phyloP scores from a whole-genome alignment of 176 grass and related monocot species.

The Pontederia paniculata region DNA sequence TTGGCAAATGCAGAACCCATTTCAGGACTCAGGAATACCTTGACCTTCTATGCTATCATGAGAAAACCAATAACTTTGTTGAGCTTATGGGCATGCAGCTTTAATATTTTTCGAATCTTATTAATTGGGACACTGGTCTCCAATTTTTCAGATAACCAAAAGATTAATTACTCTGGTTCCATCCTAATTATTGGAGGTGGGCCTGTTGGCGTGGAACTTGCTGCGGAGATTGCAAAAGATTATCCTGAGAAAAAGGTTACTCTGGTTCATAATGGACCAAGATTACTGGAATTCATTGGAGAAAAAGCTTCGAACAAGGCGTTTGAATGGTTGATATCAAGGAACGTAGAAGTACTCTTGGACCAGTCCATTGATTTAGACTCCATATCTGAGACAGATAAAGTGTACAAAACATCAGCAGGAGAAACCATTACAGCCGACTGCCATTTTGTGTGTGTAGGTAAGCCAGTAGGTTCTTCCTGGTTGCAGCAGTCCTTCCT shows the following conservation, averaged over 20 bases:
- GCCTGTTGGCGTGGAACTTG: slow-evolving; percentile 53
- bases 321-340: slow-evolving; percentile 53
- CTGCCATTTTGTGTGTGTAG: slow-evolving; percentile 39
- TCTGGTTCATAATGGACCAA: slow-evolving; percentile 37
- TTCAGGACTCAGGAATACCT: no score
- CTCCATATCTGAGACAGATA: not conserved
- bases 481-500: slow-evolving; percentile 38
- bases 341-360: slow-evolving; percentile 49
- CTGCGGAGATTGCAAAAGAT: slow-evolving; percentile 39
- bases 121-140: no score
- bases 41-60: no score
- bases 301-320: slow-evolving; percentile 38
- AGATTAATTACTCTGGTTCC: slow-evolving; percentile 24
- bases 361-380: slow-evolving; percentile 44
- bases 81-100: no score
- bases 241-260: slow-evolving; percentile 51
- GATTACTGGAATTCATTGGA: slow-evolving; percentile 42
- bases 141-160: slow-evolving; percentile 22
- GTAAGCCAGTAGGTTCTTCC: slow-evolving; percentile 23
- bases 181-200: slow-evolving; percentile 56
- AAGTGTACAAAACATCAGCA: slow-evolving; percentile 37
- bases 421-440: slow-evolving; percentile 45
- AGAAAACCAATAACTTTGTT: no score
- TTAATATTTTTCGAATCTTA: no score
- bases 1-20: no score